Conservation (phyloP, 495 filamentous ascomycete genomes). For the Penicillium herquei region DNA sequence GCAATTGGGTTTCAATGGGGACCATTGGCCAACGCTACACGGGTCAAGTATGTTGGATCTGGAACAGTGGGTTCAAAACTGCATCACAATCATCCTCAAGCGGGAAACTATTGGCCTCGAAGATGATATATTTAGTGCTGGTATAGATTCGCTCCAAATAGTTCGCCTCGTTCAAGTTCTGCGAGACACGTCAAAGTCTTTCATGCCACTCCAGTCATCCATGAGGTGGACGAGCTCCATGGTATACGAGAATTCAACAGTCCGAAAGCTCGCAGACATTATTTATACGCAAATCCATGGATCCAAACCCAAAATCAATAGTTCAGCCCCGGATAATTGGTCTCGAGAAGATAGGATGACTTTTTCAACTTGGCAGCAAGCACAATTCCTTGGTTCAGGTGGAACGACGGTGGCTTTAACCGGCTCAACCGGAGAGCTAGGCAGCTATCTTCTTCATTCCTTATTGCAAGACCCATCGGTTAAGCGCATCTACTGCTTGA, state of each 20-base stretch:
- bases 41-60: too few species aligned
- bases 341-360: too few species aligned
- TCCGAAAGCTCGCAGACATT: too few species aligned
- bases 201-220: slow-evolving; percentile 5
- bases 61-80: slow-evolving; percentile 22
- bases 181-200: too few species aligned
- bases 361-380: too few species aligned
- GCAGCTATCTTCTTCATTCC: slow-evolving; percentile 50
- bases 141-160: slow-evolving; percentile 16
- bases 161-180: slow-evolving; percentile 10
- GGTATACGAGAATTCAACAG: neutral
- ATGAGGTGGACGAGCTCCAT: neutral
- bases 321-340: too few species aligned
- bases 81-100: slow-evolving; percentile 3
- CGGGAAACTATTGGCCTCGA: neutral
- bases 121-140: slow-evolving; percentile 15
- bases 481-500: slow-evolving; percentile 53
- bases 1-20: too few species aligned
- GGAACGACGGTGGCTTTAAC: slow-evolving; percentile 38
- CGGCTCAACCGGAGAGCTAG: slow-evolving; percentile 56
- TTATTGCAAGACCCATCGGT: slow-evolving; percentile 39
- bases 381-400: too few species aligned
- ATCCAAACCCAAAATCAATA: too few species aligned
- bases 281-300: too few species aligned
- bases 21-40: too few species aligned